Base-by-base conservation (phyloP, 768 basidiomycete species). In the Tylopilus plumbeoviolaceoides region DNA sequence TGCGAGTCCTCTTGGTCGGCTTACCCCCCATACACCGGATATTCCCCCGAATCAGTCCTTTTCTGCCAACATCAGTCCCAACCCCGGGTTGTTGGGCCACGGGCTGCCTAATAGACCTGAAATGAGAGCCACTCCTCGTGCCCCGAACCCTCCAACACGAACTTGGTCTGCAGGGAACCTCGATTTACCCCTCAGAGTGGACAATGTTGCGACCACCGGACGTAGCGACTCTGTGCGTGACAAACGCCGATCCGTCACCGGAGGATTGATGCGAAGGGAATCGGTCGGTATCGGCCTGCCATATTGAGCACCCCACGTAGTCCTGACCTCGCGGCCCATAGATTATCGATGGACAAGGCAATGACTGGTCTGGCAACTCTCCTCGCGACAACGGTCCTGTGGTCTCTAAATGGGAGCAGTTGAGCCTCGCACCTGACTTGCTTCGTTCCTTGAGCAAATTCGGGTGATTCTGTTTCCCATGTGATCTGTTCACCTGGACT, bases 381-480 rank as follows among this genome's bases (percentile, higher is more conserved):
- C 68, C 78, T 65, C 86, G 89, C 56, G 89, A 90, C 62, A 74
- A 72, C 54, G 91, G 91, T 15, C 86, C 93, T 10, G 75, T 89
- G 52, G 81, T 97, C 44, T 88, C 91, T 50, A 98, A 98, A 72
- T 98, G 95, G 95, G 95, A 98, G 56, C 92, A 97, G 63, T 70
- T 98, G 44, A 78, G 84, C 51, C 77, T 98, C 31, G 83, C 88
- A 11, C 85, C 91, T 41, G 95, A 98, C 59, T 74, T 98, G 11
- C 75, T 97, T 62, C 80, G 92, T 48, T 93, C 91, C 40, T 78
- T 98, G 56, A 84, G 79, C 56, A 95, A 95, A 71, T 98, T 97
- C 66, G 95, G 95, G 94, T 95, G 59, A 74, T 86, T 74, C 33
- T 10, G 35, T 54, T 42, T 52, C 50, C 43, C 31, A 41, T 40